phyloP scores from a whole-genome alignment of 1,284 basidiomycete genomes.

The Hypsizygus ulmarius region DNA sequence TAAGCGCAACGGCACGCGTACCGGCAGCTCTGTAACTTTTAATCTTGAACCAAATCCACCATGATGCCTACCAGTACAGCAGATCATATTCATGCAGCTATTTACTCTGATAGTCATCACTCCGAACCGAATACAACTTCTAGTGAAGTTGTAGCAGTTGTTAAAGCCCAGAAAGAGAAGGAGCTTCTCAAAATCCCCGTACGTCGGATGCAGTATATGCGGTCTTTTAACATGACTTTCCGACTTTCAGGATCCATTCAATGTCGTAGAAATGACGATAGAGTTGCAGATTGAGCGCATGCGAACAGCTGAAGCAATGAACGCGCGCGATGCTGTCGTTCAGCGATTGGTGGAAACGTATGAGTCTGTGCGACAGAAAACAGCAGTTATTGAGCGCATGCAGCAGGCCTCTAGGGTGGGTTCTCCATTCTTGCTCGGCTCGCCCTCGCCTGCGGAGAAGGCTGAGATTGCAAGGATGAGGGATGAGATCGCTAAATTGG shows the following conservation, averaged over 20 bases:
- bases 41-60: no score
- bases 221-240: slow-evolving; percentile 3
- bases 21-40: no score
- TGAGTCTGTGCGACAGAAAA: slow-evolving; percentile 58
- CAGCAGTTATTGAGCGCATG: slow-evolving; percentile 46
- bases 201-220: slow-evolving; percentile 15
- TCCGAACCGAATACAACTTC: no score
- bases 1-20: neutral
- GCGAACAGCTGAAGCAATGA: slow-evolving; percentile 55
- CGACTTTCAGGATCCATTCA: slow-evolving; percentile 36
- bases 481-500: slow-evolving; percentile 37
- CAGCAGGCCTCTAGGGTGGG: slow-evolving; percentile 29
- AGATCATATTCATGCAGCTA: no score
- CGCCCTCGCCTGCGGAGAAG: slow-evolving; percentile 13
- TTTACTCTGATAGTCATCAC: no score
- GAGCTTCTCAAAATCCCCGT: slow-evolving; percentile 25
- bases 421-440: slow-evolving; percentile 17
- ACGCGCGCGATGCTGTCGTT: slow-evolving; percentile 64
- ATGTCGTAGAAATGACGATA: slow-evolving; percentile 47
- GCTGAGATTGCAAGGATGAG: slow-evolving; percentile 26
- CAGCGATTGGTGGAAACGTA: slow-evolving; percentile 61
- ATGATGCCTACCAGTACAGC: no score
- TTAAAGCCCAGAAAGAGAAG: slow-evolving; percentile 21
- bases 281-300: slow-evolving; percentile 55
- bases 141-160: slow-evolving; percentile 14